These are phyloP conservation scores for Ramaria rubella DNA, from an alignment of 768 basidiomycete species.

Conservation along the genomic window DNA sequence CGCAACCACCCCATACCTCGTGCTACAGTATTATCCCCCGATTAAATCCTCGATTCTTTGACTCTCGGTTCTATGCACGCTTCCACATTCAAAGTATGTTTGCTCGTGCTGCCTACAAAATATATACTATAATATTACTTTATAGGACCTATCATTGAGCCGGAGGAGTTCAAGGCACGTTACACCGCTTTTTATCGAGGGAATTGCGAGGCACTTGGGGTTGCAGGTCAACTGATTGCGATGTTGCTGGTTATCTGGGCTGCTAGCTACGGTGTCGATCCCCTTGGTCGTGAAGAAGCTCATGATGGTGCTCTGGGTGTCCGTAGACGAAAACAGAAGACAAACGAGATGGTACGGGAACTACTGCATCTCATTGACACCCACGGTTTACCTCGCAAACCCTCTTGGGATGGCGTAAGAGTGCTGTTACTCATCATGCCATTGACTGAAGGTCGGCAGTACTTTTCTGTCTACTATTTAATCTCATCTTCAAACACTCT, in stretches of 20 bases:
- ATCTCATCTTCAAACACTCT: not conserved
- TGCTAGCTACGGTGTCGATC: constrained; percentile 80
- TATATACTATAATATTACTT: not conserved
- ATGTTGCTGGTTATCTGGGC: constrained; percentile 87
- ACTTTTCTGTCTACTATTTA: constrained; percentile 4
- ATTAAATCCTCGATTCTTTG: constrained; percentile 73
- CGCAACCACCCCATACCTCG: constrained; percentile 28
- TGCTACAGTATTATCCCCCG: constrained; percentile 57
- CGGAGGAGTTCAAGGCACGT: constrained; percentile 69
- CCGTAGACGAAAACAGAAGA: constrained; percentile 44
- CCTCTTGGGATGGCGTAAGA: constrained; percentile 82
- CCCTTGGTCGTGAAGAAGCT: constrained; percentile 54
- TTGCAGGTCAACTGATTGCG: constrained; percentile 68
- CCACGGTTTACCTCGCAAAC: constrained; percentile 69
- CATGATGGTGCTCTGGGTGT: constrained; percentile 23
- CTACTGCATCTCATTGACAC: constrained; percentile 75
- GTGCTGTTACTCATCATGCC: constrained; percentile 74
- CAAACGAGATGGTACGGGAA: constrained; percentile 67
- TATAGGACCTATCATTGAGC: constrained; percentile 80
- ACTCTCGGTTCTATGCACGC: constrained; percentile 77
- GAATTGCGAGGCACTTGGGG: constrained; percentile 47
- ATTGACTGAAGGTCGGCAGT: constrained; percentile 66
- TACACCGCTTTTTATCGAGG: constrained; percentile 63
- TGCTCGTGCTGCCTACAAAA: not conserved
- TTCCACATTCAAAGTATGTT: constrained; percentile 74